Evolutionary conservation across 345 rosid genomes (phyloP), one percentile per base, ranked within the genome.

Genomic region (Arabidopsis suecica): DNA sequence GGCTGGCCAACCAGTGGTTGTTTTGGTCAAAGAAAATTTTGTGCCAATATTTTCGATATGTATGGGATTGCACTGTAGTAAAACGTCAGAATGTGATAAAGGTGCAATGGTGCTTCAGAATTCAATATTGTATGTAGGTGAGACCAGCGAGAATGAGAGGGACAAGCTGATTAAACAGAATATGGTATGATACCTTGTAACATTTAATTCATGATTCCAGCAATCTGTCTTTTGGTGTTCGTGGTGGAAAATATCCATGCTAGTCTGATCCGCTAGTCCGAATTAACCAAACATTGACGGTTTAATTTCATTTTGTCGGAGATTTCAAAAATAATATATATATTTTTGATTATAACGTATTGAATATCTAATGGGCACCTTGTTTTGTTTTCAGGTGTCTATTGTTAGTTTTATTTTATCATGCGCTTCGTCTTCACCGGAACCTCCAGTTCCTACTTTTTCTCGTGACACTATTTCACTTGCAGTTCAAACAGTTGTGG

Each of bases 21-120:
- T 69, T 65, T 68, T 94, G 78, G 81, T 89, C 57, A 87, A 78
- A 69, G 83, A 83, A 76, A 87, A 91, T 78, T 91, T 94, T 81
- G 97, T 89, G 80, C 85, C 97, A 10, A 87, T 94, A 76, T 91
- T 94, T 82, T 86, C 98, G 6, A 74, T 91, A 71, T 87, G 93
- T 72, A 89, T 89, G 83, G 86, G 86, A 47, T 81, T 86, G 83
- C 86, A 84, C 80, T 88, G 96, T 82, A 85, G 93, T 78, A 81
- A 84, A 78, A 82, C 68, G 61, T 79, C 88, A 79, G 88, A 82
- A 54, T 83, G 76, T 62, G 91, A 85, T 76, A 87, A 80, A 74
- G 89, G 86, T 78, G 88, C 88, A 69, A 37, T 72, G 75, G 86
- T 84, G 76, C 96, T 94, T 81, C 93, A 85, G 84, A 81, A 81